Evolutionary conservation across 352 stramenopile species (phyloP).

Genomic region (Phytophthora aleatoria): DNA sequence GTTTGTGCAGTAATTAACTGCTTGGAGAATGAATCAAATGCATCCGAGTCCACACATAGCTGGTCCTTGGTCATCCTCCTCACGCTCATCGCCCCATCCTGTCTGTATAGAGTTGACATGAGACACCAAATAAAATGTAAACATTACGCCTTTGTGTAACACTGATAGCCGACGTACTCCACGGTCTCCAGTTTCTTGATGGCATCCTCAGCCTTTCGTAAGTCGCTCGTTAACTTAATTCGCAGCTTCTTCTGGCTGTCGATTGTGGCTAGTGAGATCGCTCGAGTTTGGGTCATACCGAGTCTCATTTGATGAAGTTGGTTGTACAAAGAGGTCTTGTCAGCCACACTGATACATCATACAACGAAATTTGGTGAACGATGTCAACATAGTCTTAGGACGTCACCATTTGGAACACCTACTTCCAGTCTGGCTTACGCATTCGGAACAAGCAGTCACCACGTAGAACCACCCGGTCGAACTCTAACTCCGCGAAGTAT

Average conservation of each 20-base stretch:
- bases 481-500: constrained; percentile 40
- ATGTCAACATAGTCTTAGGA: not conserved
- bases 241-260: constrained; percentile 44
- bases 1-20: constrained; percentile 59
- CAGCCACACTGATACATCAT: constrained; percentile 30
- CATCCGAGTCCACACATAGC: constrained; percentile 60
- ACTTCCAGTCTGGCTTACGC: constrained; percentile 70
- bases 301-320: constrained; percentile 66
- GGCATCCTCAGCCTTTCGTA: constrained; percentile 48
- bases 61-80: constrained; percentile 32
- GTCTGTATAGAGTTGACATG: not conserved
- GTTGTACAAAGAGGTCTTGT: constrained; percentile 60
- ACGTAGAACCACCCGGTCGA: constrained; percentile 47
- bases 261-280: constrained; percentile 35
- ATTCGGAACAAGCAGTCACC: constrained; percentile 54
- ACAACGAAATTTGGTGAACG: not conserved
- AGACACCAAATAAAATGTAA: no score
- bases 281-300: constrained; percentile 40
- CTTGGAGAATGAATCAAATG: constrained; percentile 71
- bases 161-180: constrained; percentile 29
- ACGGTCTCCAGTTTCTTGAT: constrained; percentile 45
- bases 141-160: no score
- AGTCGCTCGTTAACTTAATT: constrained; percentile 57
- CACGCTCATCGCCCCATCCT: not conserved
- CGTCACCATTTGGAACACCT: constrained; percentile 15